Evolutionary conservation across 371 early-diverging fungal species (phyloP), one percentile per base, ranked within the genome.

Genomic region (Saksenaea vasiformis): DNA sequence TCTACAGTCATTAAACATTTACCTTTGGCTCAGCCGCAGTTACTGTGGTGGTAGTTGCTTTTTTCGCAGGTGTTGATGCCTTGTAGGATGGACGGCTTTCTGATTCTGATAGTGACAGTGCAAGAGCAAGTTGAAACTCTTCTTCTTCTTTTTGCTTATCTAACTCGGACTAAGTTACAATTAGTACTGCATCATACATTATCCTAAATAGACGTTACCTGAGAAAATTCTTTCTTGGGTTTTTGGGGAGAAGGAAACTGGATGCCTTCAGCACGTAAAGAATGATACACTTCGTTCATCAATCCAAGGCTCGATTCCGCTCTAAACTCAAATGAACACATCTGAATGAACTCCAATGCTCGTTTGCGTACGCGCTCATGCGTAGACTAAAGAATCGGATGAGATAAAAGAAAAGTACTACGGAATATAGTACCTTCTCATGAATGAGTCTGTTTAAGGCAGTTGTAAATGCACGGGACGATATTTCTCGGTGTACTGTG

Each of bases 321-420:
- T 63, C 90, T 85, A 71, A 95, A 96, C 56, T 88, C 90, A 69
- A 89, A 89, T 0, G 93, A 91, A 89, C 98, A 98, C 65, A 90
- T 86, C 76, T 95, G 95, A 67, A 98, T 90, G 47, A 91, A 76
- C 44, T 94, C 94, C 43, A 96, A 74, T 13, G 95, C 88, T 68
- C 93, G 80, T 56, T 85, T 83, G 70, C 90, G 84, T 3, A 95
- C 93, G 27, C 83, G 86, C 7, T 87, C 85, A 69, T 97, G 95
- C 2, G 86, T 83, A 11, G 83, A 67, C 90, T 90, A 70, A 15
- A 47, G 26, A 9, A 27, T 27, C 31, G 35, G 41, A 5, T 26
- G 22, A 59, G 11, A n/a, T 27, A 0, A 7, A n/a, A 58, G 38
- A 22, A 58, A 56, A 10, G 19, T 2, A 28, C 13, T 53, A 7